Conservation (phyloP, 371 early-diverging fungal species). For the Quaeritorhiza haematococci region DNA sequence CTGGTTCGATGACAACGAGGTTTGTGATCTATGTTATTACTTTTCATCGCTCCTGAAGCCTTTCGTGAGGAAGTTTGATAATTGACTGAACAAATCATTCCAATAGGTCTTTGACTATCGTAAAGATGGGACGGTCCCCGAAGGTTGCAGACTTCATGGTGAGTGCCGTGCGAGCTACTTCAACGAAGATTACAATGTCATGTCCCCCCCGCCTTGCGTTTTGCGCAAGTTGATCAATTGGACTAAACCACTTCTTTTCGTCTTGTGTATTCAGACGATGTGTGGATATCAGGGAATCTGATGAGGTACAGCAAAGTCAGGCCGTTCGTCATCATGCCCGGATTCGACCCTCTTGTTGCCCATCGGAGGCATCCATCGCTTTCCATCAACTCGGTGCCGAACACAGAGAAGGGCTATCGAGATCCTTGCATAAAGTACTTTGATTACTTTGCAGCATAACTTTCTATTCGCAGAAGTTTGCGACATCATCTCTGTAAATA, state of each 20-base stretch:
- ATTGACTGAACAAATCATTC: no score
- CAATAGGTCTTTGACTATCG: no score
- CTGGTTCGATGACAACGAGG: constrained; percentile 6
- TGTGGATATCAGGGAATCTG: constrained; percentile 23
- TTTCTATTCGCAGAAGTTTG: no score
- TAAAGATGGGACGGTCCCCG: constrained; percentile 9
- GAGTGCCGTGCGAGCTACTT: no score
- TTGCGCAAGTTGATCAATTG: no score
- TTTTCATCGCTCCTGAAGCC: no score
- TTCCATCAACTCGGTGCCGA: constrained; percentile 13
- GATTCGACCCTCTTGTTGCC: constrained; percentile 7
- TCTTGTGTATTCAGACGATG: no score
- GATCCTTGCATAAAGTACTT: constrained; percentile 23
- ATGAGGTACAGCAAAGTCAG: constrained; percentile 3
- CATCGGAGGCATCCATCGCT: constrained; percentile 4
- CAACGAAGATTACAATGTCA: no score
- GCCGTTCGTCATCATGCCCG: constrained; percentile 15
- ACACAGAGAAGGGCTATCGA: constrained; percentile 15
- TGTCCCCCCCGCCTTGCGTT: no score
- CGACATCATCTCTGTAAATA: no score
- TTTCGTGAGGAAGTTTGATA: no score
- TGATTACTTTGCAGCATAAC: constrained; percentile 14
- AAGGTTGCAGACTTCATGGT: constrained; percentile 21
- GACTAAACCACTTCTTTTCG: no score
- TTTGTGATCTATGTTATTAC: constrained; percentile 14